Evolutionary conservation across 495 filamentous ascomycete species (phyloP).

Genomic region (Lasiosphaeriaceae sp.): DNA sequence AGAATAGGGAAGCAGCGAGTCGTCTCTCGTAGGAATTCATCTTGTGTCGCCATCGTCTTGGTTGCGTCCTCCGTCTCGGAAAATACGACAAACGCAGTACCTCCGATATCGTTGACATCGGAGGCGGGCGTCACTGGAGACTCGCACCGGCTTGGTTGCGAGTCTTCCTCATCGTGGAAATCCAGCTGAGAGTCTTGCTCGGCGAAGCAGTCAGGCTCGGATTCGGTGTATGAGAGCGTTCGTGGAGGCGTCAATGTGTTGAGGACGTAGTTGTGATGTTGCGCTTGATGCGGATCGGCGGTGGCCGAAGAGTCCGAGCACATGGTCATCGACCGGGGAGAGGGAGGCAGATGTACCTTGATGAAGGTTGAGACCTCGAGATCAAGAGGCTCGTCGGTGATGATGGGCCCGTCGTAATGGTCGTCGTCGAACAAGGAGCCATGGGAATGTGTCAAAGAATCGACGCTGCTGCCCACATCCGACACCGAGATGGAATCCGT

Average conservation of each 20-base stretch:
- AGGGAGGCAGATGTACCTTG: conserved; percentile 36
- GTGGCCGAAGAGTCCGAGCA: conserved; percentile 39
- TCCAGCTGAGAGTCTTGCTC: conserved; percentile 4
- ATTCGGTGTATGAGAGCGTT: conserved; percentile 43
- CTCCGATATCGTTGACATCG: conserved; percentile 31
- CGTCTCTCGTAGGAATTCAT: not conserved
- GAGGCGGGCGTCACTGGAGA: conserved; percentile 34
- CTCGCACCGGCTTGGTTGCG: conserved; percentile 30
- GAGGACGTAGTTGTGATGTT: conserved; percentile 22
- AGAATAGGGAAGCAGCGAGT: not conserved
- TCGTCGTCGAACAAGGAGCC: conserved; percentile 36
- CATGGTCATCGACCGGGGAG: conserved; percentile 46
- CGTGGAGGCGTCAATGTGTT: conserved; percentile 34
- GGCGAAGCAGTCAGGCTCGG: conserved; percentile 35
- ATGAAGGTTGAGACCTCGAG: conserved; percentile 25
- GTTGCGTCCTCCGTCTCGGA: conserved; percentile 12
- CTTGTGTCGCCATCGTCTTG: not conserved
- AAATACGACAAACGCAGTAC: conserved; percentile 14
- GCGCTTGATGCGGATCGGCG: conserved; percentile 22
- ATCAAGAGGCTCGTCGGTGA: conserved; percentile 42
- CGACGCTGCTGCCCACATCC: conserved; percentile 26
- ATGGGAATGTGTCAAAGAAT: conserved; percentile 16
- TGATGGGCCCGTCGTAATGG: conserved; percentile 25
- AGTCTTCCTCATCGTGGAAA: conserved; percentile 26
- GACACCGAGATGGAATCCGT: conserved; percentile 19